A percentile compares a stretch with the other conserved stretches of the same genome.
These are phyloP conservation scores for Aaosphaeria arxii DNA, from an alignment of 2,329 filamentous ascomycete genomes.

Conservation along the genomic window DNA sequence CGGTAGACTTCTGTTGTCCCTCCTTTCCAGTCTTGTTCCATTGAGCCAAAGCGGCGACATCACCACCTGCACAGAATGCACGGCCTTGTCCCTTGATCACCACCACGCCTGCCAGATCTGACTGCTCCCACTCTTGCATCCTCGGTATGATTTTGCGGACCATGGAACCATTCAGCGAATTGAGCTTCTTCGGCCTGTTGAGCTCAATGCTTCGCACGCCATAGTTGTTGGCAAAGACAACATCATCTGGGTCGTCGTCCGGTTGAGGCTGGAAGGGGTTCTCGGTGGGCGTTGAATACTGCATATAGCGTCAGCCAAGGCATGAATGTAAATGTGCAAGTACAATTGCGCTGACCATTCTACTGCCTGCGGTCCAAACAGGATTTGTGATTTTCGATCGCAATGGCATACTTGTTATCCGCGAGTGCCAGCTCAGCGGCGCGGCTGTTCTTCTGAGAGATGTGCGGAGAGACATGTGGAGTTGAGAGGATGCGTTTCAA, in stretches of 20 bases:
- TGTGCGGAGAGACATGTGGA: constrained; percentile 45
- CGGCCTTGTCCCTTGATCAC: constrained; percentile 87
- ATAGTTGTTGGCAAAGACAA: constrained; percentile 85
- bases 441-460: constrained; percentile 38
- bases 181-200: constrained; percentile 88
- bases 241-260: constrained; percentile 80
- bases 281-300: constrained; percentile 35
- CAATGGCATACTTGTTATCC: constrained; percentile 65
- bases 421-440: constrained; percentile 38
- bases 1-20: constrained; percentile 70
- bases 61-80: constrained; percentile 90
- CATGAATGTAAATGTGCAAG: not conserved
- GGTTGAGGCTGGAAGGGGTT: constrained; percentile 53
- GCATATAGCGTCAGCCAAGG: constrained; percentile 8
- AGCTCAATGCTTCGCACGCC: constrained; percentile 90
- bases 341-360: constrained; percentile 47
- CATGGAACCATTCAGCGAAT: constrained; percentile 93
- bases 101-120: constrained; percentile 87
- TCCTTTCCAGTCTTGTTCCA: constrained; percentile 66
- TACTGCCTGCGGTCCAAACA: constrained; percentile 49
- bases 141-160: constrained; percentile 88
- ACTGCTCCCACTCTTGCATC: constrained; percentile 90
- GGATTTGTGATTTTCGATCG: constrained; percentile 70
- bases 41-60: constrained; percentile 75
- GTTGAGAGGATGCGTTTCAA: not conserved